Evolutionary conservation across 306 rosid genomes (phyloP), one percentile per base, ranked within the genome.

Genomic region (Macrotyloma uniflorum): DNA sequence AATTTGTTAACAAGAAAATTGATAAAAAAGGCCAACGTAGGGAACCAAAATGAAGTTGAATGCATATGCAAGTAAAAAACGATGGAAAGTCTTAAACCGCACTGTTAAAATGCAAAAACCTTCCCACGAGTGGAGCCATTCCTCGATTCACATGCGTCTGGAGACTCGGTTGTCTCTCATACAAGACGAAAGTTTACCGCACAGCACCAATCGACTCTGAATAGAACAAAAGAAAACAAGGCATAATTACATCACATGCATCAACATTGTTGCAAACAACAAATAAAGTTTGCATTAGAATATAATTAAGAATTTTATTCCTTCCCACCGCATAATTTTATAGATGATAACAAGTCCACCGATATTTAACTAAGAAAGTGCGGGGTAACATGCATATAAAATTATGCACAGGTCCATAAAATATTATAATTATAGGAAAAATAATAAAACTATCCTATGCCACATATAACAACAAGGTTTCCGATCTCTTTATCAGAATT

Each of bases 331-430:
- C 43, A 38, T 38, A 38, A 8, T 38, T 38, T 65, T 80, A 59
- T 74, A 26, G 76, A 78, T 35, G 66, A 78, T 63, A 71, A 59
- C 33, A 70, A 79, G 85, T 75, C 84, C 87, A 72, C 77, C 80
- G 38, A 76, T 69, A 79, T 62, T 80, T 79, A 80, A 66, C 83
- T 79, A 75, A 75, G 36, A 73, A 74, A 77, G 82, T 58, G 79
- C 61, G 74, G 70, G 76, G 72, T 65, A 73, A 49, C 76, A 75
- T 78, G 75, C 84, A 88, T 78, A 78, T 78, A 83, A 85, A 38
- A 77, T 53, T 79, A 79, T 72, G 89, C 85, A 76, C 0, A 80
- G 43, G 88, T 90, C 88, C 67, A 83, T 86, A 42, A 71, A 88
- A 61, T 82, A 75, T 85, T 33, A 61, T 71, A 74, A 54, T 70